phyloP scores from a whole-genome alignment of 2,329 filamentous ascomycete genomes.

The Cercospora brassicicola region DNA sequence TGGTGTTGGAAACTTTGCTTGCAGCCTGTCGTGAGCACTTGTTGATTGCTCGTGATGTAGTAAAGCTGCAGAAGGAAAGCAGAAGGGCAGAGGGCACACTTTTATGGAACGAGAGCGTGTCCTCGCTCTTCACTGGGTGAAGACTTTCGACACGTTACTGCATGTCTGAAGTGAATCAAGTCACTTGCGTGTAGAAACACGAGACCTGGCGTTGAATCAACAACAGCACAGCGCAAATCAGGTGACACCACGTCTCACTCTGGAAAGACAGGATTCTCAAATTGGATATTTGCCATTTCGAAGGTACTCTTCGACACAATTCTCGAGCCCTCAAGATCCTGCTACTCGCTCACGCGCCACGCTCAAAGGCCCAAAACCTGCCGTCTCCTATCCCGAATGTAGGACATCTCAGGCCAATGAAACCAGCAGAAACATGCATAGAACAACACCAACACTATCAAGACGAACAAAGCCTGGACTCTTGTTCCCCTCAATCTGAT shows the following conservation, averaged over 20 bases:
- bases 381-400: constrained; percentile 15
- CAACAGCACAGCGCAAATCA: constrained; percentile 1
- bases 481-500: background rate
- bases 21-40: background rate
- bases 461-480: background rate
- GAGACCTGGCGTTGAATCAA: constrained; percentile 1
- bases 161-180: constrained; percentile 10
- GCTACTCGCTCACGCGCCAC: background rate
- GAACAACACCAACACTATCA: background rate
- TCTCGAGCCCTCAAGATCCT: background rate
- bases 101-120: constrained; percentile 4
- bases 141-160: constrained; percentile 6
- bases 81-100: background rate
- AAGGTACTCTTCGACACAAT: background rate
- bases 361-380: constrained; percentile 10
- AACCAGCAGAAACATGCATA: constrained; percentile 15
- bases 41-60: background rate
- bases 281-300: background rate
- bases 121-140: constrained; percentile 2
- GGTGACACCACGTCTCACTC: constrained; percentile 12
- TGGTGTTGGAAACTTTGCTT: background rate
- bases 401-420: constrained; percentile 20
- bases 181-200: constrained; percentile 12
- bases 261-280: background rate
- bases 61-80: background rate